Evolutionary conservation across 169 alveolate genomes (phyloP).

Genomic region (Plasmodium cynomolgi): DNA sequence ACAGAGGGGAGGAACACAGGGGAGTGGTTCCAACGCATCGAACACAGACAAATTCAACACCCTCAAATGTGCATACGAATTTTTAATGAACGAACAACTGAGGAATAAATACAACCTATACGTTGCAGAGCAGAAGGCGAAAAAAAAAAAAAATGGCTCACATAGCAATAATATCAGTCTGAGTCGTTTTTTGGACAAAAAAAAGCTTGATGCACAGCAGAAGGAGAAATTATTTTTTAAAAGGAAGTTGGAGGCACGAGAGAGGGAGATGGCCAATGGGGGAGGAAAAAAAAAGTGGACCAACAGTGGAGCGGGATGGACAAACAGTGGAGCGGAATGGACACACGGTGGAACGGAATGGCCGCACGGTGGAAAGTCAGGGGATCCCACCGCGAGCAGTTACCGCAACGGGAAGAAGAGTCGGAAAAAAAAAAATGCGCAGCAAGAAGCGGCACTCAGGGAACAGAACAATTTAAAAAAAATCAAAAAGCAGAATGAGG

Average conservation of each 20-base stretch:
- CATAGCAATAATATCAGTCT: conserved; percentile 17
- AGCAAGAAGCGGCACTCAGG: background rate
- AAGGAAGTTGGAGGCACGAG: conserved; percentile 37
- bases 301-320: background rate
- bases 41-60: conserved; percentile 17
- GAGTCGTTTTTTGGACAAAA: conserved; percentile 25
- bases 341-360: background rate
- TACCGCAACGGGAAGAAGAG: background rate
- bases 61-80: conserved; percentile 62
- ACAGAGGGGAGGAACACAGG: background rate
- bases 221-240: conserved; percentile 11
- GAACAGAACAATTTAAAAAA: conserved; percentile 1
- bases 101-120: conserved; percentile 49
- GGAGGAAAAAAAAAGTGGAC: background rate
- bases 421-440: conserved; percentile 1
- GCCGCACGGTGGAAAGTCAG: background rate
- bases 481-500: conserved; percentile 28
- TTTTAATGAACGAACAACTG: conserved; percentile 31
- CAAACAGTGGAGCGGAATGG: too few species aligned
- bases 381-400: background rate
- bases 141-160: background rate
- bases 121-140: background rate
- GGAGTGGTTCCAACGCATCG: background rate
- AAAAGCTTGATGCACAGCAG: conserved; percentile 3
- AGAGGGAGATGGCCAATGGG: background rate